Base-by-base conservation (phyloP, 2,329 filamentous ascomycete species). In the Emmonsiellopsis sp. region DNA sequence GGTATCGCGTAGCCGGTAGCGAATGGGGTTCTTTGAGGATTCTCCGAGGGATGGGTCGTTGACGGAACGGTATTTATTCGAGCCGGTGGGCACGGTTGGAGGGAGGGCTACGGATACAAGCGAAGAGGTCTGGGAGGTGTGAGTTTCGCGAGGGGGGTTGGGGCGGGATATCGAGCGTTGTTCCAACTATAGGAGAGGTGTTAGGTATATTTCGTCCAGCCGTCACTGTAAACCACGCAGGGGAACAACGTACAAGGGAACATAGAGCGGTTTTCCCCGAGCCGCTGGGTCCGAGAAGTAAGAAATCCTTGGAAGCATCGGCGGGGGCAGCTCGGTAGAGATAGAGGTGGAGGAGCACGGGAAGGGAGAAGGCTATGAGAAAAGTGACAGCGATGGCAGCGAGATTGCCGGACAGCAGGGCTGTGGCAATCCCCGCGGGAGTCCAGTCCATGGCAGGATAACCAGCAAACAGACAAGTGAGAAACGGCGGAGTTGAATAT, bases 241-340 rank as follows among this genome's bases (percentile, higher is more conserved):
- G 39, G 52, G 44, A 14, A 27, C 6, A 14, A 48, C 73, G 57
- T 75, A 87, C 84, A 61, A 93, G 78, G 21, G 88, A 90, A n/a
- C 90, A 74, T 36, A 97, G 82, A 7, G 87, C 81, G 0, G 93
- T 97, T 76, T 97, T 98, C 63, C 93, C 93, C 49, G 83, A 80
- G 58, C 85, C 87, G 53, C 85, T 84, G 13, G 92, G 89, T 1
- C 93, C 93, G 48, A 91, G 68, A 43, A 95, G 80, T 56, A 97
- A 83, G 6, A 85, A 86, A 49, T 92, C 89, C 31, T 87, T 79
- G 11, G 77, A 78, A 39, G 81, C 81, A 62, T 86, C 84, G 51
- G 69, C 68, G 11, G 83, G 79, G 40, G 80, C 79, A 49, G 81
- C 77, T 53, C 80, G 80, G 68, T 89, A 83, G 65, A 95, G 79